Base-by-base conservation (phyloP, 1,139 yeast genomes). In the Taiozyma sp. region DNA sequence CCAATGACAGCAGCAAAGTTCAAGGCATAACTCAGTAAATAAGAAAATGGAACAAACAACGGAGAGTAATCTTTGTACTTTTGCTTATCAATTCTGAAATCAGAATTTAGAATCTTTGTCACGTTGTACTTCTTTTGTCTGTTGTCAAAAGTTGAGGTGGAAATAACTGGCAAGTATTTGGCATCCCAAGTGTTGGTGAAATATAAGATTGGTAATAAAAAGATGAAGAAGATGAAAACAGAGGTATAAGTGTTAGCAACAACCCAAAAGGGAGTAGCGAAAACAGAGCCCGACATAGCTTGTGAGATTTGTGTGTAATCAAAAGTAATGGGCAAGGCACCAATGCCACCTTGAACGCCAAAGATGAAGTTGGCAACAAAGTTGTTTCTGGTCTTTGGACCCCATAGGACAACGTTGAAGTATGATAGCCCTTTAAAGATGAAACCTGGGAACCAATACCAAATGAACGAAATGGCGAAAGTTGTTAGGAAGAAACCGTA, bases 391-490 rank as follows among this genome's bases (percentile, higher is more conserved):
- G 68, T 64, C 36, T 58, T 56, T 10, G 65, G 44, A 43, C 76
- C 75, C 76, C 79, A 74, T 41, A 83, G 70, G 57, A 78, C 73
- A 80, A 85, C 79, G 58, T 77, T 79, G 63, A 83, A 80, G 48
- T 70, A 67, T 0, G 83, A 74, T 38, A 83, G 64, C 5, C 79
- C 81, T 27, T 71, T 72, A 50, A 78, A 78, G 19, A 83, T 56
- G 56, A 74, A 81, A 13, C 74, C 76, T 1, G 87, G 87, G 12
- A 83, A 58, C 81, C 83, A 81, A 54, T 73, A 75, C 74, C 80
- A 83, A 2, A 75, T 55, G 55, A 79, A 76, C 14, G 78, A 70
- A 13, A 63, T 67, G 16, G 63, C 54, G 51, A 75, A 66, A 1
- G 73, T 71, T 41, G 66, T 54, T 14, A 72, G 56, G 60, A 82